phyloP scores from a whole-genome alignment of 2,329 filamentous ascomycete species.

The Trichoderma atrobrunneum region DNA sequence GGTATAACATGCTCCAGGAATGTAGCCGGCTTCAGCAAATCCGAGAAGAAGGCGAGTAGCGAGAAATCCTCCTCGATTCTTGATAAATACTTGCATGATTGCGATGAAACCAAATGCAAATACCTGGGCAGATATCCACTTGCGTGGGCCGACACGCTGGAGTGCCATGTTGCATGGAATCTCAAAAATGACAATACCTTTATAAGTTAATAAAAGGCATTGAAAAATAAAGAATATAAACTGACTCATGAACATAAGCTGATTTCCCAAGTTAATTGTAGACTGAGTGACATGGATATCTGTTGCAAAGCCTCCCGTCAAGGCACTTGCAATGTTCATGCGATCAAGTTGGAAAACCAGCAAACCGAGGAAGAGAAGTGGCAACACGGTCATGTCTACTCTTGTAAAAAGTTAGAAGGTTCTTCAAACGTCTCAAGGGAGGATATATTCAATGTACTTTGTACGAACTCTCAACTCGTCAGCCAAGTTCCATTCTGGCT shows the following conservation, averaged over 20 bases:
- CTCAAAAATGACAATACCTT: slow-evolving; percentile 43
- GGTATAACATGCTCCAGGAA: slow-evolving; percentile 50
- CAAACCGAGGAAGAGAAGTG: slow-evolving; percentile 48
- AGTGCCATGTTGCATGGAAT: slow-evolving; percentile 39
- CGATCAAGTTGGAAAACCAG: slow-evolving; percentile 47
- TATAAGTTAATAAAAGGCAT: too few relatives aligned
- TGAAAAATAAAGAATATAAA: too few relatives aligned
- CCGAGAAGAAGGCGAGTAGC: slow-evolving; percentile 51
- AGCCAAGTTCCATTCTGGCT: neutral
- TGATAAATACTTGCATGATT: slow-evolving; percentile 54
- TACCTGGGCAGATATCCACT: slow-evolving; percentile 53
- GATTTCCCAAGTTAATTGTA: slow-evolving; percentile 51
- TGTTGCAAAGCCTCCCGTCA: slow-evolving; percentile 48
- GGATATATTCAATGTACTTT: neutral
- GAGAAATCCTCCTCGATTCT: slow-evolving; percentile 46
- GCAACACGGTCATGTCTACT: slow-evolving; percentile 46
- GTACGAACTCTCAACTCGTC: neutral
- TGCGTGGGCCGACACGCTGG: slow-evolving; percentile 41
- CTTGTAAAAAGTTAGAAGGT: slow-evolving; percentile 29
- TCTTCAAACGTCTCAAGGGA: neutral
- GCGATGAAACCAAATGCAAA: slow-evolving; percentile 53
- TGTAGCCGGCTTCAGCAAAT: slow-evolving; percentile 53
- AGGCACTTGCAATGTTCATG: slow-evolving; percentile 45
- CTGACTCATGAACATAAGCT: slow-evolving; percentile 46
- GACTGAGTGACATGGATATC: slow-evolving; percentile 50